phyloP scores from a whole-genome alignment of 495 filamentous ascomycete species.

The Physcia stellaris region DNA sequence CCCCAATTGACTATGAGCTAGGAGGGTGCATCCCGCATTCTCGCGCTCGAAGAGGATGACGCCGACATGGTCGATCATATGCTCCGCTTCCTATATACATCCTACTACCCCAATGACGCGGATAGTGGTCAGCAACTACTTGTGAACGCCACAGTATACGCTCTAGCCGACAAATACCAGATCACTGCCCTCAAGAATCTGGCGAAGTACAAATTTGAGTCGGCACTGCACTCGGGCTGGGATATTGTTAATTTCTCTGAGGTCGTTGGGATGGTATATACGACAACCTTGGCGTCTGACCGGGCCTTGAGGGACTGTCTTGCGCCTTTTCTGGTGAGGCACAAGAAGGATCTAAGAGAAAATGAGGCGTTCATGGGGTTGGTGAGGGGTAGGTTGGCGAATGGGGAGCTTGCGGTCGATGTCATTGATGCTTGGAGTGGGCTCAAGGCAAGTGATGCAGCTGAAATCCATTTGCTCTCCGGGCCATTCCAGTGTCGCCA shows the following conservation, averaged over 20 bases:
- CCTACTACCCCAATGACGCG: conserved; percentile 5
- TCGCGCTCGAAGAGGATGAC: conserved; percentile 4
- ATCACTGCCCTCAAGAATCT: conserved; percentile 26
- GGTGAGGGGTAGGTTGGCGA: background rate
- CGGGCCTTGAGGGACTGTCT: conserved; percentile 23
- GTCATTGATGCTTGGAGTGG: background rate
- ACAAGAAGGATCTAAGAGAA: background rate
- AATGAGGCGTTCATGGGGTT: background rate
- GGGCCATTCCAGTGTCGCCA: no score
- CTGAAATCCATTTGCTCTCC: no score
- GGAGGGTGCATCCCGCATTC: background rate
- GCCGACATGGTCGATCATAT: conserved; percentile 1
- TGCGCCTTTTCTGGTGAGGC: background rate
- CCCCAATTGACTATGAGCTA: no score
- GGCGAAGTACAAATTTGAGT: conserved; percentile 25
- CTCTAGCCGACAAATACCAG: conserved; percentile 21
- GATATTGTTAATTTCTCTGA: conserved; percentile 23
- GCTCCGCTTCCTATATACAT: conserved; percentile 10
- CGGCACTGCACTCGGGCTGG: conserved; percentile 16
- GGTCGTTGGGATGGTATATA: conserved; percentile 27
- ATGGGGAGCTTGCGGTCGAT: background rate
- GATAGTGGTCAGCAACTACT: background rate
- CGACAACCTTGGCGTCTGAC: conserved; percentile 25
- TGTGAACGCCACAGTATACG: conserved; percentile 15
- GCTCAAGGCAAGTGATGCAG: no score